Conservation (phyloP, 2,329 filamentous ascomycete genomes). For the Neurospora sp. region DNA sequence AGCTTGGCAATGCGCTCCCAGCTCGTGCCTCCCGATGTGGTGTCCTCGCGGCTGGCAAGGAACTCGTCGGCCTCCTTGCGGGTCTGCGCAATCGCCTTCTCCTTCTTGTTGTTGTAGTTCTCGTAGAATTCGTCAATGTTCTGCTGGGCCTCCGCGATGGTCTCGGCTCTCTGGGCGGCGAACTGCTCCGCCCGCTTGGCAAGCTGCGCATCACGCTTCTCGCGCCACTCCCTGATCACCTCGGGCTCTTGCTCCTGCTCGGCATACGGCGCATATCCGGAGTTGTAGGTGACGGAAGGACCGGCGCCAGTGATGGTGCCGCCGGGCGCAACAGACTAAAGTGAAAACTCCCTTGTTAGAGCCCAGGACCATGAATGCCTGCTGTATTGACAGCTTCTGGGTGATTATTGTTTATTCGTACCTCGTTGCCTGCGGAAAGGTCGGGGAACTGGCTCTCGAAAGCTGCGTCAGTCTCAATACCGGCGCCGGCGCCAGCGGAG, state of each 20-base stretch:
- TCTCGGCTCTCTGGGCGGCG: slow-evolving; percentile 71
- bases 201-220: slow-evolving; percentile 74
- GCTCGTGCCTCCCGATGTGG: slow-evolving; percentile 86
- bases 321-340: slow-evolving; percentile 60
- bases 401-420: slow-evolving; percentile 25
- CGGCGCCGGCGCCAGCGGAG: slow-evolving; percentile 23
- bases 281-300: slow-evolving; percentile 52
- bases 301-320: slow-evolving; percentile 64
- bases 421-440: slow-evolving; percentile 58
- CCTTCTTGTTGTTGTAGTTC: slow-evolving; percentile 97
- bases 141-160: slow-evolving; percentile 77
- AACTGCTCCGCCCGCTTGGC: slow-evolving; percentile 79
- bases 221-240: slow-evolving; percentile 85
- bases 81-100: slow-evolving; percentile 84
- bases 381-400: neutral
- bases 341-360: slow-evolving; percentile 9
- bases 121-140: slow-evolving; percentile 99
- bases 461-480: slow-evolving; percentile 25
- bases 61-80: slow-evolving; percentile 91
- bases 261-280: slow-evolving; percentile 47
- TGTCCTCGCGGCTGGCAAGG: slow-evolving; percentile 79
- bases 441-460: slow-evolving; percentile 92
- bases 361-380: neutral
- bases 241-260: slow-evolving; percentile 75
- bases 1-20: slow-evolving; percentile 98